A percentile compares a stretch with the other conserved stretches of the same genome.
Conservation (phyloP, 2,329 filamentous ascomycete genomes). For the Phyllosticta citribraziliensis region DNA sequence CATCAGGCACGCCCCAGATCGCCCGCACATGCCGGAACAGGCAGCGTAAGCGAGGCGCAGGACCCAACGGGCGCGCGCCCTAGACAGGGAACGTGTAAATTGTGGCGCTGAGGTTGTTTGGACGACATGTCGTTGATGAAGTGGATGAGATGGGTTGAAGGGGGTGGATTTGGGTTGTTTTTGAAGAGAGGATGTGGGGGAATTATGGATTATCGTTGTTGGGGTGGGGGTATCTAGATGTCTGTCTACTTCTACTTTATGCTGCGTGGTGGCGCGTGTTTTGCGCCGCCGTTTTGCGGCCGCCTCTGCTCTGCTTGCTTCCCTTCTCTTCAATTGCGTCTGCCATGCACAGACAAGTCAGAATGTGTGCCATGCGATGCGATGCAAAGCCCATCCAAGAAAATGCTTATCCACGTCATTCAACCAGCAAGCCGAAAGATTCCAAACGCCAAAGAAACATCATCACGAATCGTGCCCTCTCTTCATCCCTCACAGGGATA, state of each 20-base stretch:
- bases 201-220: neutral
- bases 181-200: neutral
- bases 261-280: too few relatives aligned
- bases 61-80: neutral
- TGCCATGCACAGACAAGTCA: too few relatives aligned
- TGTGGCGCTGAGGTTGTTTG: neutral
- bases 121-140: neutral
- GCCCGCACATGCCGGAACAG: neutral
- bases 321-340: too few relatives aligned
- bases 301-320: too few relatives aligned
- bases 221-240: too few relatives aligned
- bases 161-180: neutral
- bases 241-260: too few relatives aligned
- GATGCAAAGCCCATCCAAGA: neutral
- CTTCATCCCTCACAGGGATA: constrained; percentile 7
- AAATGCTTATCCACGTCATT: neutral
- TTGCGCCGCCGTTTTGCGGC: too few relatives aligned
- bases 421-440: neutral
- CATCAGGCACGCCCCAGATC: neutral
- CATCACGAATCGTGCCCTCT: neutral
- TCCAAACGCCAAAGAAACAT: neutral
- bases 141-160: neutral
- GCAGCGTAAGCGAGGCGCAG: neutral
- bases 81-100: neutral
- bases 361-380: neutral